Conservation (phyloP, 495 filamentous ascomycete species). For the Penicillium paradoxum region DNA sequence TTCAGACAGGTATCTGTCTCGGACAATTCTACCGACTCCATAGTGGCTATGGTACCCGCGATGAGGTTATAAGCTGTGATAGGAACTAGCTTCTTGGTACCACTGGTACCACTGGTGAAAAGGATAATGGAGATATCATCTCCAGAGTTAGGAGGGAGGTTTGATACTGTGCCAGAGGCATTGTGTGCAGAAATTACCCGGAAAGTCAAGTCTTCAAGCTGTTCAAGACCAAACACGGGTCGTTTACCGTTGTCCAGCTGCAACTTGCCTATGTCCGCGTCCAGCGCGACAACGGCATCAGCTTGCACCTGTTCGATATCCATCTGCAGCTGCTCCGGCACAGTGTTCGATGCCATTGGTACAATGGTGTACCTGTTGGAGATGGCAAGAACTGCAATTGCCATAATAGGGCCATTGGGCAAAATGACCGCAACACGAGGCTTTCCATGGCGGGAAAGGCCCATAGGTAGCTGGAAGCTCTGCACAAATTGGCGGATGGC, state of each 20-base stretch:
- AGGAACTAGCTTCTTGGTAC: constrained; percentile 43
- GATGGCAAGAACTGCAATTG: constrained; percentile 15
- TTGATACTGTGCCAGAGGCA: background rate
- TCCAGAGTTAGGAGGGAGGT: constrained; percentile 5
- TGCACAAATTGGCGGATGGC: constrained; percentile 15
- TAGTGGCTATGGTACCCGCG: constrained; percentile 32
- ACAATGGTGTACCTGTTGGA: constrained; percentile 19
- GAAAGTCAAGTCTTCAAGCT: constrained; percentile 16
- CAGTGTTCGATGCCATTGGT: constrained; percentile 18
- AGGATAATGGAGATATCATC: constrained; percentile 39
- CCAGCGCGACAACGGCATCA: constrained; percentile 19
- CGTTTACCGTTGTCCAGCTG: constrained; percentile 10
- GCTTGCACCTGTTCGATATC: constrained; percentile 17
- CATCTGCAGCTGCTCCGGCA: constrained; percentile 18
- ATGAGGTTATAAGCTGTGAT: constrained; percentile 34
- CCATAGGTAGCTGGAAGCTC: constrained; percentile 10
- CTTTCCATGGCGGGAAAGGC: constrained; percentile 12
- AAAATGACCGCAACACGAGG: constrained; percentile 19
- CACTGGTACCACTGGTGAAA: constrained; percentile 45
- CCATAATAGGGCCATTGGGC: constrained; percentile 17
- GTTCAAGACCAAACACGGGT: constrained; percentile 15
- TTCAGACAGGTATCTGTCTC: constrained; percentile 37
- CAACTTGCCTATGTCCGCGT: constrained; percentile 16
- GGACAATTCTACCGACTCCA: constrained; percentile 36
- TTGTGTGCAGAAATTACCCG: constrained; percentile 5